Base-by-base conservation (phyloP, 805 yeast genomes). In the Candida broadrunensis region DNA sequence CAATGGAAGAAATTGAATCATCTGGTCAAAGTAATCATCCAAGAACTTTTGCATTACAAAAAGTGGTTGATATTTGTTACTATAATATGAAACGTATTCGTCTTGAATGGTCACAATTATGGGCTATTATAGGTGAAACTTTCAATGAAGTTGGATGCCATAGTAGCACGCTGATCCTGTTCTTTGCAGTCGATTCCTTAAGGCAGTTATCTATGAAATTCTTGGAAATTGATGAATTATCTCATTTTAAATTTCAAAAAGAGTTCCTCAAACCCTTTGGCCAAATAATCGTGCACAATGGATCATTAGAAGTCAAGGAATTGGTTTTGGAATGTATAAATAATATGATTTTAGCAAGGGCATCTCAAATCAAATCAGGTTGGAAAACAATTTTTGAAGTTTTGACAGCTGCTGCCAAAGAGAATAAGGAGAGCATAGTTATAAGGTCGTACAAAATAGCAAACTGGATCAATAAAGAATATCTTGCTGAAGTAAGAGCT, bases 51-150 rank as follows among this genome's bases (percentile, higher is more conserved):
- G 87, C 98, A 0, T 67, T 93, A 47, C 98, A 89, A 57, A 93
- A 93, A 58, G 86, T 93, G 74, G 96, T 93, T 38, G 99, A 95
- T 63, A 95, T 93, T 33, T 91, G 97, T 64, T 91, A 93, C 63
- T 93, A 95, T 70, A 95, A 95, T 60, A 93, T 93, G 97, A 81
- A 81, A 37, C 85, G 99, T 70, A 90, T 93, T 52, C 80, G 96
- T 61, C 82, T 93, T 46, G 97, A 95, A 64, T 93, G 99, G 97
- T 80, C 96, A 5, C 91, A 88, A 40, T 72, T 93, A 44, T 93
- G 99, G 99, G 78, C 85, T 13, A 85, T 87, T 8, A 86, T 93
- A 86, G 96, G 96, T 13, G 86, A 78, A 43, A 86, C 87, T 33
- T 93, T 93, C 67, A 87, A 88, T 49, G 77, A 73, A 36, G 90